A percentile compares a stretch with the other conserved stretches of the same genome.
These are phyloP conservation scores for Tricholoma sp. DNA, from an alignment of 768 basidiomycete species.

Conservation along the genomic window DNA sequence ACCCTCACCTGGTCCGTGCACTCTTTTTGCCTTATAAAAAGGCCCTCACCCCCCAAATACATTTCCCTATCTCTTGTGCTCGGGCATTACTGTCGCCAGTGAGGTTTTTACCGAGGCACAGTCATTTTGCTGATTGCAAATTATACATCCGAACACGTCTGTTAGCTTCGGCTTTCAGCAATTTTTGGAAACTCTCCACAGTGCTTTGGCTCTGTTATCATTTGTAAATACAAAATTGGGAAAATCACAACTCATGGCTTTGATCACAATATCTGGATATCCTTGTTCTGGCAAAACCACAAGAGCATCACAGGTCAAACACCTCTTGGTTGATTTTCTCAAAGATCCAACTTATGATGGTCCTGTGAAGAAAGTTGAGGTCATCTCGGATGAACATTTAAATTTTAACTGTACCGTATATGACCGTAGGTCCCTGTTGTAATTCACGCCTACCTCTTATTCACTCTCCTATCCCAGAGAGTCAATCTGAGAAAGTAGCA, in stretches of 20 bases:
- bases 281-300: conserved; percentile 83
- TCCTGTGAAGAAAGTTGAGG: conserved; percentile 35
- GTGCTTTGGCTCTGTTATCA: conserved; percentile 13
- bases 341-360: conserved; percentile 47
- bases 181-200: conserved; percentile 66
- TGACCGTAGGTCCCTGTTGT: conserved; percentile 47
- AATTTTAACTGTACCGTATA: conserved; percentile 63
- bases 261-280: conserved; percentile 85
- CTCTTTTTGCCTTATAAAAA: conserved; percentile 27
- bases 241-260: too few relatives aligned
- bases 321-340: conserved; percentile 50
- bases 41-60: neutral
- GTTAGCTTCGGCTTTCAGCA: conserved; percentile 83
- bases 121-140: conserved; percentile 95
- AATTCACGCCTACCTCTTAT: neutral
- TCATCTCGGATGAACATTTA: conserved; percentile 74
- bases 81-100: conserved; percentile 94
- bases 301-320: conserved; percentile 61
- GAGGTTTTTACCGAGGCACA: conserved; percentile 95
- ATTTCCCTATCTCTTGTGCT: conserved; percentile 78
- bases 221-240: neutral
- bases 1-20: conserved; percentile 47
- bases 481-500: conserved; percentile 82
- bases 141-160: conserved; percentile 96
- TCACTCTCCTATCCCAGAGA: conserved; percentile 40